Evolutionary conservation across 2,329 filamentous ascomycete species (phyloP).

Genomic region (Sclerotinia nivalis): DNA sequence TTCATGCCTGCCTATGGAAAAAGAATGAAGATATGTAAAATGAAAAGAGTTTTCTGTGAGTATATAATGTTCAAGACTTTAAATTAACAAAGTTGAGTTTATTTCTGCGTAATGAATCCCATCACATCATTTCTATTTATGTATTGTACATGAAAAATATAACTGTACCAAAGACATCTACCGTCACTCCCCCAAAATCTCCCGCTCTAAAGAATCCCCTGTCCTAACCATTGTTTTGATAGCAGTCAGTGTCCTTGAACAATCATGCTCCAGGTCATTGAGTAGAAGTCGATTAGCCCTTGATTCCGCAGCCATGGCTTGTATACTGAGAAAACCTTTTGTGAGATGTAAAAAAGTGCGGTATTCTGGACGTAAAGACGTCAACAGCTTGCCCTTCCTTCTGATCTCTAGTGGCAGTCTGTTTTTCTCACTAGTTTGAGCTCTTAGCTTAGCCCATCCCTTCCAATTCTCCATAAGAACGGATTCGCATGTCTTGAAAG

Average conservation of each 20-base stretch:
- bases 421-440: conserved; percentile 31
- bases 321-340: conserved; percentile 36
- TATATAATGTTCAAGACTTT: not conserved
- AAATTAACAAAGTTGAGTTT: conserved; percentile 10
- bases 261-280: conserved; percentile 35
- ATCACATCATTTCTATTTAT: not conserved
- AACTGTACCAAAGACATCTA: conserved; percentile 4
- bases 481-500: conserved; percentile 73
- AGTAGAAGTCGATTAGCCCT: conserved; percentile 33
- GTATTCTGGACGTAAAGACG: conserved; percentile 36
- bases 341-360: conserved; percentile 39
- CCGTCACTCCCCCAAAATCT: conserved; percentile 23
- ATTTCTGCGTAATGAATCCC: not conserved
- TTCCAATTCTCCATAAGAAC: conserved; percentile 77
- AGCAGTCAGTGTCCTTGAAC: conserved; percentile 38
- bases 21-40: not conserved
- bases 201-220: conserved; percentile 35
- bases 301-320: conserved; percentile 36
- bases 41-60: not conserved
- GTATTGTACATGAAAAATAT: conserved; percentile 4
- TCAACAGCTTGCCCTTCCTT: conserved; percentile 31
- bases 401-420: conserved; percentile 35
- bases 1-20: not conserved
- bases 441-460: conserved; percentile 59
- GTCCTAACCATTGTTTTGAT: conserved; percentile 38